Conservation (phyloP, 2,329 filamentous ascomycete species). For the Sarocladium kiliense region DNA sequence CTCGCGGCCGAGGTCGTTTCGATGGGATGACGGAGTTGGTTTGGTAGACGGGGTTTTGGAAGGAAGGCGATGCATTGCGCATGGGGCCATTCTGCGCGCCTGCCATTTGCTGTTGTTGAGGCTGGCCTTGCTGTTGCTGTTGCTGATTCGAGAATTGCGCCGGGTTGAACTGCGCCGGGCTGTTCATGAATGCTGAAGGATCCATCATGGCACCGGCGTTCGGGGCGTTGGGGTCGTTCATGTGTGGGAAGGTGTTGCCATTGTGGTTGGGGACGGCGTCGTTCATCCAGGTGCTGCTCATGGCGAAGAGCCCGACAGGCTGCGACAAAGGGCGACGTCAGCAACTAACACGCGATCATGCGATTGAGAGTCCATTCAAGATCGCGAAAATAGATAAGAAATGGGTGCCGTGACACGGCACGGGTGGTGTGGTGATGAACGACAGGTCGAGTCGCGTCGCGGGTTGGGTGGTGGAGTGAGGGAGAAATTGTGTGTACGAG, state of each 20-base stretch:
- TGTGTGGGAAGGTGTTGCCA: slow-evolving; percentile 63
- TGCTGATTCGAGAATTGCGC: slow-evolving; percentile 47
- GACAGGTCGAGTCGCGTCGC: slow-evolving; percentile 34
- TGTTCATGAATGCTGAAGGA: slow-evolving; percentile 58
- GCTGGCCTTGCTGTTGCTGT: slow-evolving; percentile 15
- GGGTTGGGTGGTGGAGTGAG: slow-evolving; percentile 15
- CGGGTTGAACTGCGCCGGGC: slow-evolving; percentile 55
- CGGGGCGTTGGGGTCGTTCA: slow-evolving; percentile 48
- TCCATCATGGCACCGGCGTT: slow-evolving; percentile 57
- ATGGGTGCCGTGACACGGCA: slow-evolving; percentile 44
- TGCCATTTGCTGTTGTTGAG: slow-evolving; percentile 42
- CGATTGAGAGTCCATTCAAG: slow-evolving; percentile 34
- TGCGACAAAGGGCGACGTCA: slow-evolving; percentile 37
- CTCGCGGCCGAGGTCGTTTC: slow-evolving; percentile 75
- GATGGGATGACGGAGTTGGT: slow-evolving; percentile 84
- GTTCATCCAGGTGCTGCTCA: slow-evolving; percentile 66
- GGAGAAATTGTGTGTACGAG: slow-evolving; percentile 10
- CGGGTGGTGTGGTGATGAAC: slow-evolving; percentile 29
- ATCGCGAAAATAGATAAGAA: slow-evolving; percentile 19
- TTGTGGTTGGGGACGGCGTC: slow-evolving; percentile 65
- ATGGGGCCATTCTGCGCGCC: slow-evolving; percentile 76
- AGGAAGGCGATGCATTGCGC: slow-evolving; percentile 77
- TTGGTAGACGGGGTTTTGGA: slow-evolving; percentile 73
- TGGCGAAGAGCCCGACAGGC: slow-evolving; percentile 39
- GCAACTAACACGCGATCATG: slow-evolving; percentile 32